Percentiles rank a stretch among this genome's conserved stretches.
Evolutionary conservation across 2,329 filamentous ascomycete genomes (phyloP).

Genomic region (Beauveria caledonica): DNA sequence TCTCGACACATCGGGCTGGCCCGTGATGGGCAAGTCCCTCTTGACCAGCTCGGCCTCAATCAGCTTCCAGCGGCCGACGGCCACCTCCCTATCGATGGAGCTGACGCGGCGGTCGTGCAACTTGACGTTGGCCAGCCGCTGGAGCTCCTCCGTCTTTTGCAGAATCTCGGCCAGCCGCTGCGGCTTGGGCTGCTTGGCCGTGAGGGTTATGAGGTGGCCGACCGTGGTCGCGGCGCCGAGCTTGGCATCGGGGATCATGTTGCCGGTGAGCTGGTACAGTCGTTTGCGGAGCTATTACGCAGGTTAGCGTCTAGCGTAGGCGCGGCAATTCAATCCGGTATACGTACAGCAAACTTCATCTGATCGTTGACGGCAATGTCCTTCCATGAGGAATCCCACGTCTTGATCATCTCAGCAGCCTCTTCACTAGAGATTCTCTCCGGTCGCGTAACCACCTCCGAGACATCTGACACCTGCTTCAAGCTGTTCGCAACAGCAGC

Average conservation of each 20-base stretch:
- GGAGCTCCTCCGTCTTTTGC: slow-evolving; percentile 35
- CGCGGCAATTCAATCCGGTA: neutral
- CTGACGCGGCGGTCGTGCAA: slow-evolving; percentile 58
- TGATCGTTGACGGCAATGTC: slow-evolving; percentile 46
- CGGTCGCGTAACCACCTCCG: slow-evolving; percentile 16
- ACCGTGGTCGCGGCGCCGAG: slow-evolving; percentile 49
- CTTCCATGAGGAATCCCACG: slow-evolving; percentile 51
- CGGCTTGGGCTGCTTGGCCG: slow-evolving; percentile 46
- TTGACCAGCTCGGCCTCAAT: slow-evolving; percentile 62
- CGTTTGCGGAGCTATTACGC: slow-evolving; percentile 66
- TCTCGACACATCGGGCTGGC: slow-evolving; percentile 31
- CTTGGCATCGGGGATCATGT: slow-evolving; percentile 62
- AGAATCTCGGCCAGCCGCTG: slow-evolving; percentile 58
- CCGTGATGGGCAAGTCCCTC: slow-evolving; percentile 51
- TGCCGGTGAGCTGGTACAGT: slow-evolving; percentile 71
- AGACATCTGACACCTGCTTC: slow-evolving; percentile 17
- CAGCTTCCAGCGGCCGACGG: slow-evolving; percentile 69
- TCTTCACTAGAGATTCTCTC: slow-evolving; percentile 28
- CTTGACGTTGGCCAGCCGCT: slow-evolving; percentile 58
- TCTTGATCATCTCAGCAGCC: slow-evolving; percentile 33
- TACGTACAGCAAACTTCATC: slow-evolving; percentile 67
- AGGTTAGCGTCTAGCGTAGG: neutral
- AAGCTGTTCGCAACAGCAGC: slow-evolving; percentile 26
- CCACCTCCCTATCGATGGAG: slow-evolving; percentile 62
- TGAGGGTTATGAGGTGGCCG: slow-evolving; percentile 43